These are phyloP conservation scores for Conticribra weissflogii DNA, from an alignment of 108 stramenopile genomes.

Conservation along the genomic window DNA sequence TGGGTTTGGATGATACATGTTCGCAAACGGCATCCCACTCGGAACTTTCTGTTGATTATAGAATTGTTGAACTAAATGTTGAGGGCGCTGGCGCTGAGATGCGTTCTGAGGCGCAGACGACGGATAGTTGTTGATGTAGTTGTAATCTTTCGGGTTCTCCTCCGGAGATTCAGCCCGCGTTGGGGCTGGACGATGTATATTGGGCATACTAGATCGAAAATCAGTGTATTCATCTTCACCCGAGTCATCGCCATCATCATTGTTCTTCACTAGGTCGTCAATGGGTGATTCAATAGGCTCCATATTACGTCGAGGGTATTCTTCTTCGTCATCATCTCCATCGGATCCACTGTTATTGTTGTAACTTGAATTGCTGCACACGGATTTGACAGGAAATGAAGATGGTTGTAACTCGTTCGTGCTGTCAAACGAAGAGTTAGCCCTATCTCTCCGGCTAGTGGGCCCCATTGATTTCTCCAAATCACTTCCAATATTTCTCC, in stretches of 20 bases:
- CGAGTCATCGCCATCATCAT: conserved; percentile 7
- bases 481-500: neutral
- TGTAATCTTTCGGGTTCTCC: neutral
- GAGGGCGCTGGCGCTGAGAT: conserved; percentile 13
- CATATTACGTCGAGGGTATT: conserved; percentile 30
- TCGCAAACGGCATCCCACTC: neutral
- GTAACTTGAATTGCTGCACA: neutral
- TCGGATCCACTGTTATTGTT: conserved; percentile 1
- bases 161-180: neutral
- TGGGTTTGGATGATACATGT: neutral
- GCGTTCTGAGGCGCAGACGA: conserved; percentile 1
- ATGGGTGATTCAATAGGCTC: conserved; percentile 47
- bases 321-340: conserved; percentile 34
- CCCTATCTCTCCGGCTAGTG: neutral
- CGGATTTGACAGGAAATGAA: neutral
- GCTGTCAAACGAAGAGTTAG: neutral
- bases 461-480: neutral
- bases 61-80: neutral
- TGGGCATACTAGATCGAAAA: neutral
- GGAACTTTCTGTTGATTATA: neutral
- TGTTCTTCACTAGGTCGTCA: conserved; percentile 4
- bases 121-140: conserved; percentile 6
- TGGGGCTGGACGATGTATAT: neutral
- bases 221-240: neutral
- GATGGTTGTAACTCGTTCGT: neutral